These are phyloP conservation scores for Sanghuangporus weigelae DNA, from an alignment of 1,284 basidiomycete species.

Conservation along the genomic window DNA sequence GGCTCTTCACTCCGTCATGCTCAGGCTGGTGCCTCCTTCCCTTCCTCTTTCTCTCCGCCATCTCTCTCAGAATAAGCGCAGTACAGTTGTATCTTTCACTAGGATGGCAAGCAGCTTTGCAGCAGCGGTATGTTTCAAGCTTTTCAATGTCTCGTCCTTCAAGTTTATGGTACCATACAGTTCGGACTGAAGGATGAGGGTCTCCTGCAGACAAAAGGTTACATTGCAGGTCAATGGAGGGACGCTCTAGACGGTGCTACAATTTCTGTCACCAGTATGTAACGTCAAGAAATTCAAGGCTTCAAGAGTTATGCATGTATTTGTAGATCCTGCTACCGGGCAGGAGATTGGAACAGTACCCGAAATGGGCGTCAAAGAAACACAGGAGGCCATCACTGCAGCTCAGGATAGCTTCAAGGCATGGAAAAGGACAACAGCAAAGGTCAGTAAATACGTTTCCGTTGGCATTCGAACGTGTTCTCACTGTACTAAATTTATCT, in stretches of 20 bases:
- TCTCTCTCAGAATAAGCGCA: not conserved
- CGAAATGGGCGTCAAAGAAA: constrained; percentile 82
- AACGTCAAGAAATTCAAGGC: not conserved
- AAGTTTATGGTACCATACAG: constrained; percentile 29
- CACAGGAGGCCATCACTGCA: constrained; percentile 73
- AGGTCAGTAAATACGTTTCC: constrained; percentile 38
- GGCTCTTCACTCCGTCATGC: not conserved
- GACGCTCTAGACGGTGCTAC: constrained; percentile 68
- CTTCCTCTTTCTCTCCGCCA: constrained; percentile 3
- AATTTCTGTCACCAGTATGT: constrained; percentile 73
- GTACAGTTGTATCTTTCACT: not conserved
- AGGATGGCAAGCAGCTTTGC: constrained; percentile 15
- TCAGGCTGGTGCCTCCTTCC: not conserved
- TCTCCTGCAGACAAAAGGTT: constrained; percentile 69
- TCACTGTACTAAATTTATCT: constrained; percentile 2
- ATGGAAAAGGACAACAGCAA: constrained; percentile 79
- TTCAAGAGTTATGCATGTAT: not conserved
- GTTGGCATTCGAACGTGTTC: not conserved
- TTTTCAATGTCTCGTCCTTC: not conserved
- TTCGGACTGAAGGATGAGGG: constrained; percentile 73
- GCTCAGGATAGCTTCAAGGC: constrained; percentile 73
- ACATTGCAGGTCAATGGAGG: constrained; percentile 81
- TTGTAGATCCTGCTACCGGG: constrained; percentile 76
- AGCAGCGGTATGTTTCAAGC: not conserved
- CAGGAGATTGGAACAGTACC: constrained; percentile 78